phyloP scores from a whole-genome alignment of 352 stramenopile genomes.

The Pythium brassicae region DNA sequence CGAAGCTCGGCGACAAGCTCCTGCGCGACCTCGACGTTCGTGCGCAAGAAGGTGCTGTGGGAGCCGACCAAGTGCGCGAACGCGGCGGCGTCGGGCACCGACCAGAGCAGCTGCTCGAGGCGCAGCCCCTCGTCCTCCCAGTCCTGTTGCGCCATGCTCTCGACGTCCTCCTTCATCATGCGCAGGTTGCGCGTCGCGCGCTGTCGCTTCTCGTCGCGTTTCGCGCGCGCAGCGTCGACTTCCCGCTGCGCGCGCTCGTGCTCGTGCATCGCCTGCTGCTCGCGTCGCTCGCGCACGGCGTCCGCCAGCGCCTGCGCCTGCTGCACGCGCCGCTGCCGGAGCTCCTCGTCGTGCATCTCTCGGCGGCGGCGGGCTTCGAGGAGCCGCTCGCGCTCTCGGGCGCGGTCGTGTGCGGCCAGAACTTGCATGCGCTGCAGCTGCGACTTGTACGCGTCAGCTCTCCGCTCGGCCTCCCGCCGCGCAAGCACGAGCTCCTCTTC shows the following conservation, averaged over 20 bases:
- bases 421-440: slow-evolving; percentile 40
- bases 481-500: slow-evolving; percentile 34
- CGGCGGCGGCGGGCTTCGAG: slow-evolving; percentile 49
- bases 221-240: slow-evolving; percentile 9
- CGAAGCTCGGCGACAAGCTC: slow-evolving; percentile 21
- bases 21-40: slow-evolving; percentile 42
- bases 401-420: slow-evolving; percentile 27
- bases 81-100: slow-evolving; percentile 25
- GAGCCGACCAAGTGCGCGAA: slow-evolving; percentile 22
- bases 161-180: slow-evolving; percentile 65
- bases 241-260: slow-evolving; percentile 27
- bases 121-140: slow-evolving; percentile 42
- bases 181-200: slow-evolving; percentile 29
- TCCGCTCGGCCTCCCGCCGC: slow-evolving; percentile 5
- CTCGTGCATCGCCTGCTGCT: slow-evolving; percentile 39
- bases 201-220: slow-evolving; percentile 25
- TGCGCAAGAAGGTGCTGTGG: slow-evolving; percentile 28
- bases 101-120: slow-evolving; percentile 50
- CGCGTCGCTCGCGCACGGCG: slow-evolving; percentile 32
- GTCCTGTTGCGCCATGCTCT: slow-evolving; percentile 38
- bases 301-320: slow-evolving; percentile 25
- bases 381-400: slow-evolving; percentile 29
- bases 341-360: slow-evolving; percentile 68
- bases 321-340: slow-evolving; percentile 34
- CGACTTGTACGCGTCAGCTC: slow-evolving; percentile 28